These are phyloP conservation scores for Cryphonectria nitschkei DNA, from an alignment of 2,329 filamentous ascomycete species.

Conservation along the genomic window DNA sequence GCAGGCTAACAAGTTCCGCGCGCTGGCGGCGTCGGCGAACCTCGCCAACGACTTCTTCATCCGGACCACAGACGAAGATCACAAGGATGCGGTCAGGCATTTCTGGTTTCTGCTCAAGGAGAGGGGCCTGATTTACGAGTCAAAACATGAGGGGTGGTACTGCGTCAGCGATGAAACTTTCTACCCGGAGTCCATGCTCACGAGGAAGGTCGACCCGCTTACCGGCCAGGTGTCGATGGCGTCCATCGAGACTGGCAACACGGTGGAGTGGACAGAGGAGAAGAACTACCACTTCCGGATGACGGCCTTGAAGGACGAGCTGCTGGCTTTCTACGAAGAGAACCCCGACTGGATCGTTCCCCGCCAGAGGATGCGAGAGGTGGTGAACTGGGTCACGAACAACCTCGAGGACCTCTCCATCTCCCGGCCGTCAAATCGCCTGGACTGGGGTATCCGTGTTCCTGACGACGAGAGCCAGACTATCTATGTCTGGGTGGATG, in stretches of 20 bases:
- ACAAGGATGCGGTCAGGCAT: slow-evolving; percentile 82
- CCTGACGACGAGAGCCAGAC: slow-evolving; percentile 85
- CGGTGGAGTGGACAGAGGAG: slow-evolving; percentile 94
- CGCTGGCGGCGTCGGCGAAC: slow-evolving; percentile 70
- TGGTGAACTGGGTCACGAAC: slow-evolving; percentile 74
- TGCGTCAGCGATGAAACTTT: slow-evolving; percentile 96
- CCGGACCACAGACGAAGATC: slow-evolving; percentile 82
- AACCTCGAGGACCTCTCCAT: slow-evolving; percentile 87
- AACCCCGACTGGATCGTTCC: slow-evolving; percentile 83
- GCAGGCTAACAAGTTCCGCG: slow-evolving; percentile 78
- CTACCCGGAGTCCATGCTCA: slow-evolving; percentile 78
- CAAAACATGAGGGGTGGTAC: slow-evolving; percentile 93
- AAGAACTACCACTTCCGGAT: slow-evolving; percentile 94
- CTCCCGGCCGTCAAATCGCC: slow-evolving; percentile 76
- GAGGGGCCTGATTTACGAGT: slow-evolving; percentile 78
- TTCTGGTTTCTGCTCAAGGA: slow-evolving; percentile 85
- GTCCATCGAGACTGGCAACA: slow-evolving; percentile 84
- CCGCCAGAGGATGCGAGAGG: slow-evolving; percentile 71
- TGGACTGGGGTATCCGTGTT: slow-evolving; percentile 88
- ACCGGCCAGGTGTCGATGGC: slow-evolving; percentile 85
- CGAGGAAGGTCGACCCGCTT: slow-evolving; percentile 73
- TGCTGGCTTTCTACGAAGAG: slow-evolving; percentile 77
- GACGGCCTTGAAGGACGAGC: slow-evolving; percentile 76
- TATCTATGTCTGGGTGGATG: slow-evolving; percentile 98
- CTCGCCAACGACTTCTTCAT: slow-evolving; percentile 86